phyloP scores from a whole-genome alignment of 768 basidiomycete genomes.

The Strobilomyces echinocephalus region DNA sequence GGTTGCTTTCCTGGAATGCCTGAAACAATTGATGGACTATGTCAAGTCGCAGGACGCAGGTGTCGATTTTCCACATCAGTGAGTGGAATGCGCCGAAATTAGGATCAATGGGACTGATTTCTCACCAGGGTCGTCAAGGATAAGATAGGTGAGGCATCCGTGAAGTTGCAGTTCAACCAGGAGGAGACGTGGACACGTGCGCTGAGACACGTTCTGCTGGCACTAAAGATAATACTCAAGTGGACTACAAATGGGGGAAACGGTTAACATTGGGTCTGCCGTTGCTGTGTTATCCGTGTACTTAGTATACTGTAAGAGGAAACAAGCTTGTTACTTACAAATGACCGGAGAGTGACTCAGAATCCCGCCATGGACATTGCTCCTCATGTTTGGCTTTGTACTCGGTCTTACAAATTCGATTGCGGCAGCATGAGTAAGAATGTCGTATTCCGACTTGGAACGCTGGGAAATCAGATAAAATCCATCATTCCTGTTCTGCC shows the following conservation, averaged over 20 bases:
- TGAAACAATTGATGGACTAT: slow-evolving; percentile 87
- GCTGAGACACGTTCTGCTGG: slow-evolving; percentile 83
- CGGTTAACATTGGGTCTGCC: slow-evolving; percentile 33
- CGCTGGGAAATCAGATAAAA: slow-evolving; percentile 1
- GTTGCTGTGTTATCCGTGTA: background rate
- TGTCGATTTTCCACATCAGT: slow-evolving; percentile 87
- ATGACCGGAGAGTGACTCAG: background rate
- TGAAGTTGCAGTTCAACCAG: slow-evolving; percentile 90
- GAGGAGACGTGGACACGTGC: slow-evolving; percentile 97
- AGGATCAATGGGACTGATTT: background rate
- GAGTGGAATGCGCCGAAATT: slow-evolving; percentile 31
- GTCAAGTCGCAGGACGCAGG: slow-evolving; percentile 67
- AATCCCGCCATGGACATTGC: too few relatives aligned
- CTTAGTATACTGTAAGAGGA: background rate
- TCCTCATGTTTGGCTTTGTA: background rate
- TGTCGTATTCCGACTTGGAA: background rate
- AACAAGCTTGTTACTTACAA: background rate
- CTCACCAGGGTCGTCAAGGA: slow-evolving; percentile 76
- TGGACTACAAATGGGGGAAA: slow-evolving; percentile 79
- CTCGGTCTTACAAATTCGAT: slow-evolving; percentile 18
- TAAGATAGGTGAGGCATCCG: slow-evolving; percentile 91
- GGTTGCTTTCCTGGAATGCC: slow-evolving; percentile 93
- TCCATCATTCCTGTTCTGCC: background rate
- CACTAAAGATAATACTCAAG: slow-evolving; percentile 82
- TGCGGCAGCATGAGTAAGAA: slow-evolving; percentile 14